Evolutionary conservation across 2,329 filamentous ascomycete species (phyloP), one percentile per base, ranked within the genome.

Genomic region (Penicillium sp.): DNA sequence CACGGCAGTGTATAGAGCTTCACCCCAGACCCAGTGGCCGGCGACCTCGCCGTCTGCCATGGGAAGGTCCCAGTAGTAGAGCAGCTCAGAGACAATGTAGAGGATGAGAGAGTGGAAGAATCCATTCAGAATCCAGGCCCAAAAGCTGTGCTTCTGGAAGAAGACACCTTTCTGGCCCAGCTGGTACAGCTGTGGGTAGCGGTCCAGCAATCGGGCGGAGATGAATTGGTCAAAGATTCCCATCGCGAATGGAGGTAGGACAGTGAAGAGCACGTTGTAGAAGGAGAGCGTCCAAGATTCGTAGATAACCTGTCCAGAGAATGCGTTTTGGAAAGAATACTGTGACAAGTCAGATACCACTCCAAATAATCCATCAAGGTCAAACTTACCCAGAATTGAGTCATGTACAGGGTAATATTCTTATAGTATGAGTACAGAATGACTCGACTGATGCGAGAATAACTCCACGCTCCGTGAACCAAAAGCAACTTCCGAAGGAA

Each of bases 381-480:
- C 16, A 22, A 36, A 79, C 87, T 78, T 80, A 91, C 89, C 91
- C 95, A 99, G 73, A 99, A 99, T 72, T 99, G 95, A 57, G 95
- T 99, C 89, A 99, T 92, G 77, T 97, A 99, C 59, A 99, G 81
- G 19, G 92, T 88, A 64, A 97, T 97, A 77, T 99, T 99, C 82
- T 99, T 99, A 82, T 99, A 99, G 75, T 97, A 99, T 7, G 94
- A 97, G 77, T 96, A 99, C 60, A 99, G 76, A 67, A 99, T 97
- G 56, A 96, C 91, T 78, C 96, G 96, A 82, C 89, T 93, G 71
- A 99, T 88, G 56, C 94, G 89, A 73, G 97, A 93, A 72, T 99
- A 99, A 71, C 91, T 96, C 94, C 94, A 99, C 6, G 92, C 88
- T 25, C 94, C 94, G 70, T 99, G 94, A 11, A 99, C 94, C 26